Percentiles rank a stretch among this genome's conserved stretches.
Evolutionary conservation across 495 filamentous ascomycete genomes (phyloP).

Genomic region (Xylaria curta): DNA sequence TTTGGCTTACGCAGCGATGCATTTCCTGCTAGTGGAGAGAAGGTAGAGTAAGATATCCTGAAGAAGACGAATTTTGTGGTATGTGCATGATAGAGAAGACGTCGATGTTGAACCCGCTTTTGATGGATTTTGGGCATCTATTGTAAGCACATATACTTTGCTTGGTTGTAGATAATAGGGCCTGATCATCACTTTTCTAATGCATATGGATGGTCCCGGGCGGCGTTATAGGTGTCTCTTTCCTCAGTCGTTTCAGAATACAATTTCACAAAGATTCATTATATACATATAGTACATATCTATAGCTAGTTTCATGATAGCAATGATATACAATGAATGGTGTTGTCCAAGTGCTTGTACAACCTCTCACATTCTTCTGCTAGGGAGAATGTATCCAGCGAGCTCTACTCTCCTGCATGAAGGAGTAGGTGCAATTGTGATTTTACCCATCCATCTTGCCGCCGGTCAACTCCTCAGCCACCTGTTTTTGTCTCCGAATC

Average conservation of each 20-base stretch:
- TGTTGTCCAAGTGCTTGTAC: background rate
- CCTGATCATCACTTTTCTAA: constrained; percentile 7
- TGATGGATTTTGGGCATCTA: constrained; percentile 4
- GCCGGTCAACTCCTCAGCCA: constrained; percentile 58
- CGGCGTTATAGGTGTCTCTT: constrained; percentile 28
- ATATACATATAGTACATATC: constrained; percentile 42
- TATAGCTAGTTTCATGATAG: constrained; percentile 16
- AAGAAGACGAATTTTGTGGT: background rate
- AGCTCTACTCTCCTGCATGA: background rate
- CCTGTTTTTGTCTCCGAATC: constrained; percentile 46
- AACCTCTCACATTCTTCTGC: background rate
- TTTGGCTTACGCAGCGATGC: constrained; percentile 91
- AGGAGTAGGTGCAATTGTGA: background rate
- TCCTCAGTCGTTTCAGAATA: constrained; percentile 27
- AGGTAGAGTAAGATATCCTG: constrained; percentile 55
- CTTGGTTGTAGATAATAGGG: constrained; percentile 3
- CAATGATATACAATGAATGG: constrained; percentile 18
- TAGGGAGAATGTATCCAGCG: background rate
- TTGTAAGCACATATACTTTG: constrained; percentile 1
- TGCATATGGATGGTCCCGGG: constrained; percentile 21
- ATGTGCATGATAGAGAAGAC: constrained; percentile 3
- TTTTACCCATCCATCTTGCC: constrained; percentile 47
- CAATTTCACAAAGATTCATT: constrained; percentile 29
- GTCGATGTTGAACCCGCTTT: background rate
- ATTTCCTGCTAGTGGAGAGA: constrained; percentile 91